phyloP scores from a whole-genome alignment of 805 yeast species.

The Candida piceae region DNA sequence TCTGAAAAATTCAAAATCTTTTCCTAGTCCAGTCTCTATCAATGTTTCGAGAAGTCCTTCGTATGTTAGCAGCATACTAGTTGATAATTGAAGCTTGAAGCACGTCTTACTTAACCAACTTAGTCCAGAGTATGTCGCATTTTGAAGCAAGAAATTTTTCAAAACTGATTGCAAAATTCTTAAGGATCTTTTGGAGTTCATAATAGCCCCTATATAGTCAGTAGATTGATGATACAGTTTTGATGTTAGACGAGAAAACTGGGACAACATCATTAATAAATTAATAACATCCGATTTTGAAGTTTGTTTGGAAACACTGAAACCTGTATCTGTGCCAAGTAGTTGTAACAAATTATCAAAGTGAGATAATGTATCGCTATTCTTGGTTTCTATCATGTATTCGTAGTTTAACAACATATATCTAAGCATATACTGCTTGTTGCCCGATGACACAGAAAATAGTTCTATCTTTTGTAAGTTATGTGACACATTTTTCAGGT shows the following conservation, averaged over 20 bases:
- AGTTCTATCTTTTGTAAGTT: slow-evolving; percentile 4
- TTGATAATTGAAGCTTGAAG: slow-evolving; percentile 34
- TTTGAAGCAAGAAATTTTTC: slow-evolving; percentile 31
- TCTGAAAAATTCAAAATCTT: slow-evolving; percentile 52
- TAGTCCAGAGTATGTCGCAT: slow-evolving; percentile 11
- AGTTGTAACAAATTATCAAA: too few relatives aligned
- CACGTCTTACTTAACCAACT: slow-evolving; percentile 17
- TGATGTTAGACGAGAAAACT: slow-evolving; percentile 32
- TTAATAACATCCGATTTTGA: slow-evolving; percentile 14
- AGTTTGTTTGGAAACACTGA: slow-evolving; percentile 21
- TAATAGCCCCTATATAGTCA: slow-evolving; percentile 28
- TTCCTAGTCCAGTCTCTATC: slow-evolving; percentile 48
- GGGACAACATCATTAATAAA: slow-evolving; percentile 27
- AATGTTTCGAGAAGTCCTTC: slow-evolving; percentile 34
- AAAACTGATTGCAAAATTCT: slow-evolving; percentile 50
- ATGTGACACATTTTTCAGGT: slow-evolving; percentile 5
- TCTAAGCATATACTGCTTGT: too few relatives aligned
- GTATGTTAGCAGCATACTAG: slow-evolving; percentile 34
- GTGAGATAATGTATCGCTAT: too few relatives aligned
- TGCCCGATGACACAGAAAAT: too few relatives aligned
- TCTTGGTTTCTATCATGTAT: too few relatives aligned
- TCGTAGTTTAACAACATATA: slow-evolving; percentile 29
- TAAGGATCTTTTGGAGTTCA: slow-evolving; percentile 43
- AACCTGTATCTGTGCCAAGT: slow-evolving; percentile 30
- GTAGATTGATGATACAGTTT: slow-evolving; percentile 16